Evolutionary conservation across 805 yeast genomes (phyloP).

Genomic region (Jamesozyma piceae): DNA sequence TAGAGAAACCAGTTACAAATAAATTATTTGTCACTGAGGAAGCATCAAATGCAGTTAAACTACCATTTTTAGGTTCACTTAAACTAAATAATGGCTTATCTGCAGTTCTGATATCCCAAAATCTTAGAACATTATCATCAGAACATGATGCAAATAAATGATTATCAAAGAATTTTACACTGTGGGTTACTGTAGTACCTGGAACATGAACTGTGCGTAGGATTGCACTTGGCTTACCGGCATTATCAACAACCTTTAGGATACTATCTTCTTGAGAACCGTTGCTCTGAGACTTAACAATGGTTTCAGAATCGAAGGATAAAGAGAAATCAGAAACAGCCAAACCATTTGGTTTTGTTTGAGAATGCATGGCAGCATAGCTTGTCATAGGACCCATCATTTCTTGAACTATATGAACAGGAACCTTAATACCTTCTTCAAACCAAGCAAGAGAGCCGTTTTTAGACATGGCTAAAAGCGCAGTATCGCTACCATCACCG

Average conservation of each 20-base stretch:
- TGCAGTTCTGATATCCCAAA: slow-evolving; percentile 23
- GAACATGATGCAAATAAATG: slow-evolving; percentile 23
- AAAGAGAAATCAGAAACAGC: slow-evolving; percentile 22
- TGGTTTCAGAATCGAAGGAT: slow-evolving; percentile 16
- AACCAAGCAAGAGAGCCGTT: slow-evolving; percentile 27
- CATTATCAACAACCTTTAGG: slow-evolving; percentile 21
- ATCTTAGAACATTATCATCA: slow-evolving; percentile 21
- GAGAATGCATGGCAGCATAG: slow-evolving; percentile 19
- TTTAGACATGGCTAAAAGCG: slow-evolving; percentile 20
- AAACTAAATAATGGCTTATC: slow-evolving; percentile 19
- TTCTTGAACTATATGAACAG: slow-evolving; percentile 22
- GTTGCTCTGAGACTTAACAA: slow-evolving; percentile 21
- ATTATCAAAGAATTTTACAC: slow-evolving; percentile 22
- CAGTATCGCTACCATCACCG: slow-evolving; percentile 31
- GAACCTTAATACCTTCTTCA: slow-evolving; percentile 19
- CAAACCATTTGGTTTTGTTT: slow-evolving; percentile 10
- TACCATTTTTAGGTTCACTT: slow-evolving; percentile 19
- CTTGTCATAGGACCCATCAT: slow-evolving; percentile 22
- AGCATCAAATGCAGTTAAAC: slow-evolving; percentile 16
- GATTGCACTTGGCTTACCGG: slow-evolving; percentile 20
- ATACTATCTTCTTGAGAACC: slow-evolving; percentile 20
- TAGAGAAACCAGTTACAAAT: slow-evolving; percentile 22
- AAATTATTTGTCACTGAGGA: slow-evolving; percentile 19
- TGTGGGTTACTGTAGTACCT: slow-evolving; percentile 19
- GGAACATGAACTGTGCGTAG: slow-evolving; percentile 18